Conservation (phyloP, 768 basidiomycete species). For the Naematelia encephala region DNA sequence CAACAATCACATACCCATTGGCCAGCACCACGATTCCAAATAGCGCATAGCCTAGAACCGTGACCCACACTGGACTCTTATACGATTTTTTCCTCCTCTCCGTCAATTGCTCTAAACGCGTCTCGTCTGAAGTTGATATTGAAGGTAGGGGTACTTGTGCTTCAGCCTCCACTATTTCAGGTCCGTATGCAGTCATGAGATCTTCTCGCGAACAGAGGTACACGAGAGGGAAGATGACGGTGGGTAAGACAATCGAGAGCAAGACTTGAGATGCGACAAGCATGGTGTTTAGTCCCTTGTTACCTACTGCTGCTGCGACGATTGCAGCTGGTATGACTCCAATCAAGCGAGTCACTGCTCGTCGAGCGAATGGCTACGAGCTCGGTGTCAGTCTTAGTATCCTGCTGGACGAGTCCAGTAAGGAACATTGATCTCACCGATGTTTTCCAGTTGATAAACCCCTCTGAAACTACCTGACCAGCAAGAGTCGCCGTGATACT, state of each 20-base stretch:
- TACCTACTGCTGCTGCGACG: constrained; percentile 71
- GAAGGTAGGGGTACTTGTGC: no score
- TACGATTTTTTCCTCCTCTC: constrained; percentile 48
- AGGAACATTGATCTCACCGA: constrained; percentile 52
- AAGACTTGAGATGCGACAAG: constrained; percentile 84
- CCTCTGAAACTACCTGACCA: constrained; percentile 85
- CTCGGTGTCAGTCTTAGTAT: constrained; percentile 8
- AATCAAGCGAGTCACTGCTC: constrained; percentile 75
- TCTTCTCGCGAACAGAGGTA: constrained; percentile 65
- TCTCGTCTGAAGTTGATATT: no score
- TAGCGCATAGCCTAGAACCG: constrained; percentile 58
- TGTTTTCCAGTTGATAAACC: constrained; percentile 80
- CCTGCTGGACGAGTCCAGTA: background rate
- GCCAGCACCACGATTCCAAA: constrained; percentile 68
- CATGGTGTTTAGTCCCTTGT: constrained; percentile 66
- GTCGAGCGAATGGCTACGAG: constrained; percentile 57
- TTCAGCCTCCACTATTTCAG: constrained; percentile 20
- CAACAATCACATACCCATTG: constrained; percentile 71
- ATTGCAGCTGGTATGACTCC: constrained; percentile 77
- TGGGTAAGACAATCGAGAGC: constrained; percentile 77
- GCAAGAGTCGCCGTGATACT: constrained; percentile 84
- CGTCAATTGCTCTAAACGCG: background rate
- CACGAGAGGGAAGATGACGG: constrained; percentile 76
- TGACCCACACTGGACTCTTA: constrained; percentile 50
- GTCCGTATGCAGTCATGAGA: constrained; percentile 61